Evolutionary conservation across 768 basidiomycete genomes (phyloP), one percentile per base, ranked within the genome.

Genomic region (Boletus pseudopeckii): DNA sequence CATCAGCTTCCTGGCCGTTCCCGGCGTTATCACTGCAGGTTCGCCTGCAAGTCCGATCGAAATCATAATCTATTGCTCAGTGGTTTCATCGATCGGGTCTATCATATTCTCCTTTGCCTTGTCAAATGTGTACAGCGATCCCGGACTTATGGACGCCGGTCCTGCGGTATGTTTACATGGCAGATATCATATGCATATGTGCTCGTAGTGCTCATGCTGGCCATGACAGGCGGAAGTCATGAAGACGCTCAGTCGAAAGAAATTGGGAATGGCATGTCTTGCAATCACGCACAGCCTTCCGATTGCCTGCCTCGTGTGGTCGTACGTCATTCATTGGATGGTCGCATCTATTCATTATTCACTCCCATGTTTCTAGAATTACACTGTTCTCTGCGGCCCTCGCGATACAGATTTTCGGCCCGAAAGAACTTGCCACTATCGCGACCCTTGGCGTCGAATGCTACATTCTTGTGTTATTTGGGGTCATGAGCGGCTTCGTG

Each of bases 271-370:
- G 39, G 36, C 50, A 0, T 45, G 44, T 15, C 54, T 60, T 40
- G 50, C 59, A 1, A 52, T 61, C 22, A 51, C 48, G 15, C 59
- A 61, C 36, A 41, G 59, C 38, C 55, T 61, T 13, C 60, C 59
- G 0, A 26, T 48, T 14, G 60, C 55, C 15, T 50, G 33, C 8
- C 51, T 62, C 33, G 17, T 53, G 18, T 61, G 59, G 55, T 53
- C 60, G 55, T 57, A 47, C 6, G 55, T 57, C 40, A 7, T 11
- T 40, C 5, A 2, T 4, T n/a, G 7, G 9, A 3, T 5, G 6
- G 3, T 20, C 10, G n/a, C 7, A 4, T 38, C 8, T 5, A 30
- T 22, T 15, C 42, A 20, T n/a, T 15, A 5, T 8, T 41, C n/a
- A 28, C 13, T 32, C 9, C 26, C 5, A 20, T 26, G 33, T 8